These are phyloP conservation scores for Leccinum subgranulosum DNA, from an alignment of 768 basidiomycete species.

Conservation along the genomic window DNA sequence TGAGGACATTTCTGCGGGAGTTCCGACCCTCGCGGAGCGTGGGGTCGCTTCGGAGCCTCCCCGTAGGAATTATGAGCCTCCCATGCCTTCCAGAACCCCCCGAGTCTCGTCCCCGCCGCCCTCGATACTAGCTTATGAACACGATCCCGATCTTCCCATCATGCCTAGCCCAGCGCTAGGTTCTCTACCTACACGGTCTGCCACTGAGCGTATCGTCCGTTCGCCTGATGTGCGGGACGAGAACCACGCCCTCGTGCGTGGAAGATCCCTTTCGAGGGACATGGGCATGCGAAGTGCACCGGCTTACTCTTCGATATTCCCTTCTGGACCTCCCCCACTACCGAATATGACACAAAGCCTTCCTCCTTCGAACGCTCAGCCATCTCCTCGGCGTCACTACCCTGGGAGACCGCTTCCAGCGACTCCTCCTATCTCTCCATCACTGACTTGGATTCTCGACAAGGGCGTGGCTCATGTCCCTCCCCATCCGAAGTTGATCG, in stretches of 20 bases:
- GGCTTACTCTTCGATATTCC: slow-evolving; percentile 33
- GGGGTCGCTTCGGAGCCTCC: slow-evolving; percentile 26
- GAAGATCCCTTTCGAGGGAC: slow-evolving; percentile 32
- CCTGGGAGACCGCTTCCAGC: slow-evolving; percentile 32
- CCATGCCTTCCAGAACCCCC: slow-evolving; percentile 17
- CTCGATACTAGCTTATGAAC: slow-evolving; percentile 19
- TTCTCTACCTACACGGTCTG: slow-evolving; percentile 28
- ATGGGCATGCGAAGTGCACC: slow-evolving; percentile 32
- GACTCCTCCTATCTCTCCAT: slow-evolving; percentile 32
- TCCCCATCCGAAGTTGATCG: slow-evolving; percentile 15
- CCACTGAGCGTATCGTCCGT: slow-evolving; percentile 33
- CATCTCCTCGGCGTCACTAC: slow-evolving; percentile 32
- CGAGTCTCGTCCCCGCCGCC: slow-evolving; percentile 27
- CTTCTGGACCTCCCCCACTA: slow-evolving; percentile 32
- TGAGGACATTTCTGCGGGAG: slow-evolving; percentile 19
- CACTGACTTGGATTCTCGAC: slow-evolving; percentile 34
- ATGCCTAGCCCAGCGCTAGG: slow-evolving; percentile 13
- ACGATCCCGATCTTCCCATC: slow-evolving; percentile 27
- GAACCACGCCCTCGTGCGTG: slow-evolving; percentile 26
- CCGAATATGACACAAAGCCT: slow-evolving; percentile 24
- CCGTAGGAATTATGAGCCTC: slow-evolving; percentile 15
- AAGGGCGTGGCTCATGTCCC: slow-evolving; percentile 16
- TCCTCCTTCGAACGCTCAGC: slow-evolving; percentile 17
- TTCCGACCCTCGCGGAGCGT: slow-evolving; percentile 13
- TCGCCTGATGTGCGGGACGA: slow-evolving; percentile 27